Percentiles rank a stretch among this genome's conserved stretches.
Conservation (phyloP, 2,329 filamentous ascomycete genomes). For the Cercospora brassicicola region DNA sequence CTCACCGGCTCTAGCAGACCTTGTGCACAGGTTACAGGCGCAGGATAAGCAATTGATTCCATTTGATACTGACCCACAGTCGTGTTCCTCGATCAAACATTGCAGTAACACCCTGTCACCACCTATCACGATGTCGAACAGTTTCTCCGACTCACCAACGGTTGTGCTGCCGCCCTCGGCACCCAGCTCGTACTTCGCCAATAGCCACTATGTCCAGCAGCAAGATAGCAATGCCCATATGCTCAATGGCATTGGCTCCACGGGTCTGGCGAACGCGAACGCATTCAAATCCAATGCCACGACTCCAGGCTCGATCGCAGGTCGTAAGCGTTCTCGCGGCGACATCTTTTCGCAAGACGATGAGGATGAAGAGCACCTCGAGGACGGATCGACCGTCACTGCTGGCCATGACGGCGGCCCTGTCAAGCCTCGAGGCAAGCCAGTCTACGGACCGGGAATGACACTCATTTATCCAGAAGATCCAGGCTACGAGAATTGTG, state of each 20-base stretch:
- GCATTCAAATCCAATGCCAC: slow-evolving; percentile 27
- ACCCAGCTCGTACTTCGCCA: slow-evolving; percentile 39
- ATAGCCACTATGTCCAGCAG: slow-evolving; percentile 31
- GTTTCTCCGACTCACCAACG: slow-evolving; percentile 51
- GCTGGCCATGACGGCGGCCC: slow-evolving; percentile 43
- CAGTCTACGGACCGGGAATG: slow-evolving; percentile 72
- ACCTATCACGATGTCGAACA: slow-evolving; percentile 28
- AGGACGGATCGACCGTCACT: slow-evolving; percentile 51
- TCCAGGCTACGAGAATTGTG: slow-evolving; percentile 56
- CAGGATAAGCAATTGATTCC: slow-evolving; percentile 36
- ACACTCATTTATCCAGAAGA: slow-evolving; percentile 66
- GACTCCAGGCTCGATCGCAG: slow-evolving; percentile 48
- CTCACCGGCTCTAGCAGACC: slow-evolving; percentile 32
- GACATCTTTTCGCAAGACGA: slow-evolving; percentile 63
- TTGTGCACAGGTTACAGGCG: slow-evolving; percentile 28
- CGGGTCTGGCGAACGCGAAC: slow-evolving; percentile 27
- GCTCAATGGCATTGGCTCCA: slow-evolving; percentile 30
- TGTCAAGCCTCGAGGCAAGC: slow-evolving; percentile 62
- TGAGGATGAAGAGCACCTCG: slow-evolving; percentile 55
- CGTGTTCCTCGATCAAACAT: background rate
- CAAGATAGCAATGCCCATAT: slow-evolving; percentile 21
- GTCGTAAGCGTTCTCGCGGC: slow-evolving; percentile 74
- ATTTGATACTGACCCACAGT: slow-evolving; percentile 34
- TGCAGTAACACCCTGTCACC: background rate
- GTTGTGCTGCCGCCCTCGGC: slow-evolving; percentile 48